Base-by-base conservation (phyloP, 163 green algal genomes). In the Chloromonas sp. region DNA sequence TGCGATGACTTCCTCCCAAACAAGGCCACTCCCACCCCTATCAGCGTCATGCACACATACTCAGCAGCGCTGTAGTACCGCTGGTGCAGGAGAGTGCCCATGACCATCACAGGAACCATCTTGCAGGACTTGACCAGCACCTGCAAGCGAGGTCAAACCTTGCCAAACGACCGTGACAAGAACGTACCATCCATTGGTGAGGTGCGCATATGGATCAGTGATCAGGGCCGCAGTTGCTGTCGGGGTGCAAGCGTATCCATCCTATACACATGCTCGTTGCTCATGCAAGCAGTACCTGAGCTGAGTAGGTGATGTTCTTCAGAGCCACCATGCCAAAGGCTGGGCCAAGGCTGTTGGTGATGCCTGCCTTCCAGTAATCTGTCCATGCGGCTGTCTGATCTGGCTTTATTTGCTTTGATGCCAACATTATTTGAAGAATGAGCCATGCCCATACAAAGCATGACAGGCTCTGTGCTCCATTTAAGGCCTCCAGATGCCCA, bases 121-220 rank as follows among this genome's bases (percentile, higher is more conserved):
- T 99, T 99, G 89, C 94, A 98, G 36, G 95, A 98, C 91, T 99
- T 99, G 61, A 95, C 96, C 36, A 99, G 92, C 81, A 98, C 96
- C 92, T 98, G 93, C 8, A 74, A 11, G 66, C 36, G 36, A 36
- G 36, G 36, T 36, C 36, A 36, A 36, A 36, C 36, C 36, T 36
- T 36, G 36, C 36, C 36, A 36, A 36, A 36, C 36, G 36, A 36
- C 36, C 36, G 36, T 36, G 36, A 36, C 36, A 36, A 36, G 36
- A 36, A 36, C 36, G 36, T 36, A 36, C 36, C 36, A 36, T 36
- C 36, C 36, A 36, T 36, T 36, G 36, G 36, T 36, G 36, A 36
- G 36, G 36, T 36, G 36, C 15, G 70, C 58, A 88, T 85, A 84
- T 78, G 83, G 60, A 77, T 11, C 60, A 60, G 57, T 60, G 78